Conservation (phyloP, 2,329 filamentous ascomycete genomes). For the Pestalotiopsis sp. region DNA sequence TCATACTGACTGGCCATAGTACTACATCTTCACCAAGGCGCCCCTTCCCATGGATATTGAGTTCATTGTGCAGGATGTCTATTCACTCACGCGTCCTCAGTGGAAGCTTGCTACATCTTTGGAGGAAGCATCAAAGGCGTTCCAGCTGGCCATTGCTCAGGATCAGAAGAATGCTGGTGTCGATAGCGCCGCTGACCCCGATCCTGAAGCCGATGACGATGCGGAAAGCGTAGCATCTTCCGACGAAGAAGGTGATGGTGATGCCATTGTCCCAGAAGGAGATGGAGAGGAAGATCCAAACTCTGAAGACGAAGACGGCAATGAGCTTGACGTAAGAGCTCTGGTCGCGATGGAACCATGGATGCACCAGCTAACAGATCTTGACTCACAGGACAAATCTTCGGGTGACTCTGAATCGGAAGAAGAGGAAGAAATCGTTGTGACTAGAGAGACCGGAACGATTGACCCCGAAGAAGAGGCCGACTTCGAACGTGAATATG, state of each 20-base stretch:
- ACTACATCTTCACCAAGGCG: slow-evolving; percentile 92
- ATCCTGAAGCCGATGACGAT: slow-evolving; percentile 53
- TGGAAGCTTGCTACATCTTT: slow-evolving; percentile 85
- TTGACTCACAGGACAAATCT: slow-evolving; percentile 49
- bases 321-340: slow-evolving; percentile 54
- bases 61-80: slow-evolving; percentile 93
- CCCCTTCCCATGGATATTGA: slow-evolving; percentile 95
- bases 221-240: slow-evolving; percentile 70
- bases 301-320: slow-evolving; percentile 58
- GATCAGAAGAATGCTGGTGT: slow-evolving; percentile 82
- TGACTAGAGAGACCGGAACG: slow-evolving; percentile 87
- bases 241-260: slow-evolving; percentile 73
- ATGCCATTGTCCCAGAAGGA: slow-evolving; percentile 62
- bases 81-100: slow-evolving; percentile 80
- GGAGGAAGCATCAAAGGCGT: slow-evolving; percentile 81
- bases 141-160: slow-evolving; percentile 85
- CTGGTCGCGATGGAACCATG: not conserved
- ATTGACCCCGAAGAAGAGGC: slow-evolving; percentile 93
- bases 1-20: slow-evolving; percentile 52
- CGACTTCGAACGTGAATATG: slow-evolving; percentile 96
- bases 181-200: slow-evolving; percentile 60
- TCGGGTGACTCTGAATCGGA: slow-evolving; percentile 67
- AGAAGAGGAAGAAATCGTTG: slow-evolving; percentile 87
- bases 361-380: slow-evolving; percentile 41
- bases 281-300: slow-evolving; percentile 62